Percentiles rank a stretch among this genome's conserved stretches.
These are phyloP conservation scores for Agaricus bisporus DNA, from an alignment of 768 basidiomycete species.

Conservation along the genomic window DNA sequence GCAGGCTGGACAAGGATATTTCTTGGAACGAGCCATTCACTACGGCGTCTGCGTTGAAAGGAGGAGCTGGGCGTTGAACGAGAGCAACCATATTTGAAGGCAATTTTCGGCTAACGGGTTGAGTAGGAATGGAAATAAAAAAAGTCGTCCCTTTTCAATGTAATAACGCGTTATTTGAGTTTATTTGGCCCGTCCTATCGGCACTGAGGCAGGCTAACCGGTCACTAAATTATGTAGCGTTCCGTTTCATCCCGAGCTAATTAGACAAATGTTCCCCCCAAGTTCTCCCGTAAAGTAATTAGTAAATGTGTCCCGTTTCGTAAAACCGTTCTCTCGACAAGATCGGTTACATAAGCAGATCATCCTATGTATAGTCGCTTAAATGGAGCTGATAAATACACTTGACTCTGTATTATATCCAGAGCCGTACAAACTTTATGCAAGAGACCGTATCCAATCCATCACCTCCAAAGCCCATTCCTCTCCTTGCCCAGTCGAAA, in stretches of 20 bases:
- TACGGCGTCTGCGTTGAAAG: constrained; percentile 72
- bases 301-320: too few species aligned
- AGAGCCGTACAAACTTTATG: neutral
- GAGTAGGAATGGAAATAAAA: constrained; percentile 11
- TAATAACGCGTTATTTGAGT: constrained; percentile 19
- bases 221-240: too few species aligned
- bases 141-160: constrained; percentile 6
- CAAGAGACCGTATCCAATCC: constrained; percentile 25
- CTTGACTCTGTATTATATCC: too few species aligned
- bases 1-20: constrained; percentile 63
- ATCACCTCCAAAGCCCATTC: constrained; percentile 51
- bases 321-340: too few species aligned
- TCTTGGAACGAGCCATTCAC: constrained; percentile 74
- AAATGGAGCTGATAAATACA: too few species aligned
- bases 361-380: too few species aligned
- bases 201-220: neutral
- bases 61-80: constrained; percentile 82
- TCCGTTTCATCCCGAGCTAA: too few species aligned
- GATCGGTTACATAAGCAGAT: too few species aligned
- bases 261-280: too few species aligned
- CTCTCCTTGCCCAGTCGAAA: constrained; percentile 53
- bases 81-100: constrained; percentile 42
- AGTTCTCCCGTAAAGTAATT: too few species aligned
- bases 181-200: constrained; percentile 11
- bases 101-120: neutral